Base-by-base conservation (phyloP, 306 rosid species). In the Cicer chorassanicum region DNA sequence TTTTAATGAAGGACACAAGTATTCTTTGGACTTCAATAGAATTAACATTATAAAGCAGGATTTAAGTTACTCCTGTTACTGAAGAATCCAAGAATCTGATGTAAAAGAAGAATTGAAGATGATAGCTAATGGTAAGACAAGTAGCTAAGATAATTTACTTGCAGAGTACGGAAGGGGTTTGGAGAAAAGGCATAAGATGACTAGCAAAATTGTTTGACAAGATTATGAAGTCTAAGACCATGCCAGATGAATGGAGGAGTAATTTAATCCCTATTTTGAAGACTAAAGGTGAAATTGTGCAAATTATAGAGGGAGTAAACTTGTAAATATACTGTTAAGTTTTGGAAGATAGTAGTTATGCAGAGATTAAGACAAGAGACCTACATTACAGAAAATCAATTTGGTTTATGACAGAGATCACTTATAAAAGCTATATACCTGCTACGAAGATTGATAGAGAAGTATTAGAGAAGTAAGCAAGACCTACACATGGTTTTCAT, bases 31-130 rank as follows among this genome's bases (percentile, higher is more conserved):
- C 72, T 66, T 19, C 0, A 18, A 10, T 65, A 24, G 54, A 19
- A 14, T 43, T 43, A 41, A 65, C 12, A 16, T 65, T 65, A 19
- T 19, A 43, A 43, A 6, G 53, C 5, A 16, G 68, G 70, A 65
- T 65, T 65, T 4, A 18, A 42, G 7, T 65, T 65, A 41, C 34
- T 65, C 68, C 68, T 63, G 14, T 9, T 63, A 63, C 42, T 40
- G 29, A 63, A 41, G 24, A 40, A 42, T 63, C 16, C 21, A 39
- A 38, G 7, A 63, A 40, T 63, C 39, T 40, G 68, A 63, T 14
- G 49, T 15, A 63, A 63, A 40, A 63, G 68, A 63, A 63, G 68
- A 48, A 15, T 63, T 40, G 50, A 16, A 64, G 51, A 19, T 64
- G 50, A 16, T 41, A 64, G 50, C 55, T 8, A 64, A 15, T n/a